Evolutionary conservation across 2,329 filamentous ascomycete species (phyloP), one percentile per base, ranked within the genome.

Genomic region (Aphanocladium album): DNA sequence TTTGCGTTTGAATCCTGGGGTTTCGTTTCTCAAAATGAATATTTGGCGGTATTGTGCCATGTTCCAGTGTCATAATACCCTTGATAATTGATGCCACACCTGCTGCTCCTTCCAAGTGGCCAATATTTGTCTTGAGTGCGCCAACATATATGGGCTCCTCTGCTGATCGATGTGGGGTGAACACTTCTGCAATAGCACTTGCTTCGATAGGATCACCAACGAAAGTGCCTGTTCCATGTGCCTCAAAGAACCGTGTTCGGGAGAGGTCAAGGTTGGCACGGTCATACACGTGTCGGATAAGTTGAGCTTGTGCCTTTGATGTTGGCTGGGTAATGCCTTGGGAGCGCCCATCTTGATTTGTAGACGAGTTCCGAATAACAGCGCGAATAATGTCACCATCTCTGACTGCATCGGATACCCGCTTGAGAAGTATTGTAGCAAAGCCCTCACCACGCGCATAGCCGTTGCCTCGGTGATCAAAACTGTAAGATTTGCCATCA

Each of bases 371-470:
- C 2, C 71, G 65, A n/a, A 78, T 71, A 8, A 77, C 67, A 3
- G 71, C 72, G 2, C 72, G 65, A 39, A 76, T 70, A 0, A 72
- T 70, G 64, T 82, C 75, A 5, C 73, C 72, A 45, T 78, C 78
- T 5, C 67, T 65, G 7, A 86, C 67, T 30, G 30, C 30, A 9
- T 30, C 30, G 30, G 30, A 9, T 5, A 30, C 30, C 30, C 30
- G 30, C 30, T 30, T 30, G 5, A 30, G 30, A 5, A 30, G 5
- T 5, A 30, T 30, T 30, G 30, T 30, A 5, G 5, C 0, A 8
- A 76, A 65, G 4, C 76, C 80, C 62, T 83, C 80, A 1, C 76
- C 79, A 12, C 79, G 70, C 0, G 70, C 77, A 57, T 81, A 83
- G 0, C 80, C 81, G 55, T 79, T 69, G 1, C 77, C 80, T 6